These are phyloP conservation scores for Selenicereus undatus DNA, from an alignment of 148 eudicot genomes.

Conservation along the genomic window DNA sequence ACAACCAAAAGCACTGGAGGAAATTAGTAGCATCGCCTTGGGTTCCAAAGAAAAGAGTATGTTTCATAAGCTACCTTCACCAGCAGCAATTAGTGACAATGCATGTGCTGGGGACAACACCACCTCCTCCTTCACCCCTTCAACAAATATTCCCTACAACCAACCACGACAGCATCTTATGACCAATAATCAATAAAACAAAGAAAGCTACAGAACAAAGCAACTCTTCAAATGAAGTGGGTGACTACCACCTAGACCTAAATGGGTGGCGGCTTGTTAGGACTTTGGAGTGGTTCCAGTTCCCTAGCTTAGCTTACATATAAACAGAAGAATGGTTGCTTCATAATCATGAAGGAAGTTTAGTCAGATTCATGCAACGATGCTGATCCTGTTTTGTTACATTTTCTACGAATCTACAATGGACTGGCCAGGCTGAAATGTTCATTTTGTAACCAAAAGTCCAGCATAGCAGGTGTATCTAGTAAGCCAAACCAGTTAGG, in stretches of 20 bases:
- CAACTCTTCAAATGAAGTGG: not conserved
- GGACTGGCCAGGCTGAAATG: not conserved
- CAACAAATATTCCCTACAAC: slow-evolving; percentile 85
- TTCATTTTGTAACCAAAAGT: too few species aligned
- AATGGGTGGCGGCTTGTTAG: not conserved
- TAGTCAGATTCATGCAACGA: not conserved
- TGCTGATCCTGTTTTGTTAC: not conserved
- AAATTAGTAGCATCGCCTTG: not conserved
- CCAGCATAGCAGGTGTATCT: too few species aligned
- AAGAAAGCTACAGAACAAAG: not conserved
- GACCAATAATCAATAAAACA: not conserved
- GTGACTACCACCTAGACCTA: not conserved
- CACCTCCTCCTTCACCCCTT: slow-evolving; percentile 98
- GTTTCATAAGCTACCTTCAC: slow-evolving; percentile 68
- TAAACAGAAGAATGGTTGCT: not conserved
- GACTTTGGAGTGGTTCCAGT: not conserved
- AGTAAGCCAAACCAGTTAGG: too few species aligned
- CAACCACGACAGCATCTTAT: slow-evolving; percentile 18
- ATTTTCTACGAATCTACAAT: not conserved
- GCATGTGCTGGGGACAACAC: slow-evolving; percentile 99
- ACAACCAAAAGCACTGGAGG: not conserved
- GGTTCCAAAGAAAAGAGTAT: not conserved
- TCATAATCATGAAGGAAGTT: not conserved
- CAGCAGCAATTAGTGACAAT: slow-evolving; percentile 95
- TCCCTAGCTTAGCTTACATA: too few species aligned